Evolutionary conservation across 202 grass and related monocot genomes (phyloP).

Genomic region (Cymbopogon flexuosus): DNA sequence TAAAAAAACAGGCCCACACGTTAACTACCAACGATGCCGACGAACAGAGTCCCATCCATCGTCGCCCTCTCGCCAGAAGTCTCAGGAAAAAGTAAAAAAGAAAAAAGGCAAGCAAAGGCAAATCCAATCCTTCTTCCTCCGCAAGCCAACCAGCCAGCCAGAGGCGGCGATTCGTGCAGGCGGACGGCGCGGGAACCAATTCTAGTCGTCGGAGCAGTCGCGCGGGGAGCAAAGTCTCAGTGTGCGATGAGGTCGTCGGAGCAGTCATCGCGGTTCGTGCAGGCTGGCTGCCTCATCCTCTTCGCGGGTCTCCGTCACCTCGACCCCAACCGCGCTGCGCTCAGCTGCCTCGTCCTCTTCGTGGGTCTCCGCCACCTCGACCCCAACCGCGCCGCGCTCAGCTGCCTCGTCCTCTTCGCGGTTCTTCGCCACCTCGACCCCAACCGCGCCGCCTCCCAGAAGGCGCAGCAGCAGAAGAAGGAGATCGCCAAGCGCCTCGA

Average conservation of each 20-base stretch:
- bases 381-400: constrained; percentile 90
- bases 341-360: constrained; percentile 98
- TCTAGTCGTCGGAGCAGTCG: too few relatives aligned
- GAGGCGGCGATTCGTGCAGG: too few relatives aligned
- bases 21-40: too few relatives aligned
- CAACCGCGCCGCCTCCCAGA: constrained; percentile 79
- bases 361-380: constrained; percentile 88
- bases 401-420: constrained; percentile 95
- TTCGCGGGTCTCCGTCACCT: constrained; percentile 91
- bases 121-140: not conserved
- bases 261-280: constrained; percentile 57
- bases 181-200: too few relatives aligned
- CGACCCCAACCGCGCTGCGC: constrained; percentile 82
- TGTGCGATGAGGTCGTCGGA: constrained; percentile 60
- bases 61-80: too few relatives aligned
- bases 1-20: too few relatives aligned
- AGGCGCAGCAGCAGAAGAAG: constrained; percentile 93
- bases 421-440: constrained; percentile 92
- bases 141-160: not conserved
- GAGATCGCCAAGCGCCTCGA: constrained; percentile 98
- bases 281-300: constrained; percentile 92
- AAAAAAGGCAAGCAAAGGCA: too few relatives aligned
- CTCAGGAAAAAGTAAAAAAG: too few relatives aligned
- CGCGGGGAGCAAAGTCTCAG: not conserved
- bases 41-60: too few relatives aligned